Percentiles rank a stretch among this genome's conserved stretches.
These are phyloP conservation scores for Mortierella antarctica DNA, from an alignment of 192 early-diverging fungal species.

Conservation along the genomic window DNA sequence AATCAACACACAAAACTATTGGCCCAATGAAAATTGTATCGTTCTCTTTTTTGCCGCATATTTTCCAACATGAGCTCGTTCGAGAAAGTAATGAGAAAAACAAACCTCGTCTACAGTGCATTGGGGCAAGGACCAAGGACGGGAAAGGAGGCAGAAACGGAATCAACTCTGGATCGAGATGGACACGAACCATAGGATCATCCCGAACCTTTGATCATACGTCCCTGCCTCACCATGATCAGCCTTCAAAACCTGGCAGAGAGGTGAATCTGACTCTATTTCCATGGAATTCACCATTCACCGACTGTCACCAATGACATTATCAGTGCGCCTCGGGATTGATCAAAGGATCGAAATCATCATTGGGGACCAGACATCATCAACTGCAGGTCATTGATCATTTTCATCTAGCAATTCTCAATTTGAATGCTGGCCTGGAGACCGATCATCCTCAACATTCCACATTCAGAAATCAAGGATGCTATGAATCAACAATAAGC, in stretches of 20 bases:
- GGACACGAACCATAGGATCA: constrained; percentile 1
- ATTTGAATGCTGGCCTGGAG: too few relatives aligned
- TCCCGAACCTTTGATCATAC: not conserved
- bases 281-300: too few relatives aligned
- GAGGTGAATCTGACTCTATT: too few relatives aligned
- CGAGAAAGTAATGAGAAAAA: constrained; percentile 52
- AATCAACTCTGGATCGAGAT: too few relatives aligned
- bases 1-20: constrained; percentile 26
- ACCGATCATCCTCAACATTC: too few relatives aligned
- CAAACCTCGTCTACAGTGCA: not conserved
- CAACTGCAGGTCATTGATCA: not conserved
- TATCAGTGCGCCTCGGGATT: not conserved
- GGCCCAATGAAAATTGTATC: constrained; percentile 28
- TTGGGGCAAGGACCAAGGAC: not conserved
- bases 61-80: constrained; percentile 57
- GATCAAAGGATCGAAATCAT: not conserved
- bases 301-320: too few relatives aligned
- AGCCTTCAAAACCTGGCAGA: too few relatives aligned
- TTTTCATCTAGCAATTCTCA: not conserved
- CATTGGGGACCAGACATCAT: too few relatives aligned
- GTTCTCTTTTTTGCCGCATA: constrained; percentile 51
- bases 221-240: not conserved
- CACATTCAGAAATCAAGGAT: too few relatives aligned
- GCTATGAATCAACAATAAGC: too few relatives aligned
- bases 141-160: too few relatives aligned